Evolutionary conservation across 2,329 filamentous ascomycete genomes (phyloP), one percentile per base, ranked within the genome.

Genomic region (Ciborinia camelliae): DNA sequence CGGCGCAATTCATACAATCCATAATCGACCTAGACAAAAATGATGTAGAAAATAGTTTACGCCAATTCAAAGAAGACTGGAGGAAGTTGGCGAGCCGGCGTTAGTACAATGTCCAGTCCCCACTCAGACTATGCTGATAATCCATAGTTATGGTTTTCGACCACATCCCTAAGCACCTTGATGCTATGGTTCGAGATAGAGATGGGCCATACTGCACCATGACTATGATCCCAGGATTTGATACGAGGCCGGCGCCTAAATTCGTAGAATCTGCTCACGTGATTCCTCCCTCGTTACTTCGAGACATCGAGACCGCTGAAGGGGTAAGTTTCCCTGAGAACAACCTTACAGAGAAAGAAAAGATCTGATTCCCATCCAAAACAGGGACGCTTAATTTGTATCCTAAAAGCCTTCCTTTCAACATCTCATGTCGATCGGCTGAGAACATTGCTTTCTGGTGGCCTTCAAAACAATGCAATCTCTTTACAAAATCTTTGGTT

Each of bases 151-250:
- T 18, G 15, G 23, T 18, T 43, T 6, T 57, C 4, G 23, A 57
- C 7, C 15, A 23, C 20, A 20, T 57, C 9, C 15, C 26, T 57
- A 30, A 43, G 14, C 14, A 10, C 10, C 53, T 57, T 28, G 37
- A 57, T 7, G 8, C 23, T 43, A n/a, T 43, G 37, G 15, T 30
- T 30, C 23, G 53, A 26, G 53, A 57, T 41, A 41, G 23, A 57
- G 53, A 57, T 14, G 53, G 37, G 5, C 35, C 53, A n/a, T 57
- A 57, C 30, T 57, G 53, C 37, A 55, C 15, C 37, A 28, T 57
- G 37, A 28, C 53, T 0, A 43, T 39, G 23, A 30, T 30, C 5
- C 53, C 8, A 57, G 53, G 28, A 14, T 5, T 4, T n/a, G 26
- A 43, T 43, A 26, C 35, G 28, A 57, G 39, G 12, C 53, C 53